Evolutionary conservation across 768 basidiomycete species (phyloP), one percentile per base, ranked within the genome.

Genomic region (Lenzites betulinus): DNA sequence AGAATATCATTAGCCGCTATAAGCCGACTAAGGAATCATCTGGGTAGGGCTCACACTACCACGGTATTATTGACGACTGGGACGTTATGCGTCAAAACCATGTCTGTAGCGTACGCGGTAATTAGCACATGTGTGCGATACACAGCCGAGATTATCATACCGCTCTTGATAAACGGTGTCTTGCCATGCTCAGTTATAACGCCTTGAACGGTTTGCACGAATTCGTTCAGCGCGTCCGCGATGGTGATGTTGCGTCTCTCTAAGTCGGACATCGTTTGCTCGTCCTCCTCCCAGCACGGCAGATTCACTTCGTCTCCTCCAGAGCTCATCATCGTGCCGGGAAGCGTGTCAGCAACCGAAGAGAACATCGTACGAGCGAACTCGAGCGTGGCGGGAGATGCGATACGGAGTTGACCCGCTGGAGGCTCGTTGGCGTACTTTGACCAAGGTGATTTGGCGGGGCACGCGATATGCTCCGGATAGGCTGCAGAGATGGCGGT

Each of bases 231-330:
- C 0, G 90, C 90, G 55, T 89, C 74, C 36, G 83, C 77, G 11
- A 95, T 67, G 0, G 85, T 89, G 68, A 75, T 75, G 4, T 80
- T 81, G 22, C 69, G 79, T 2, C 67, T 55, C n/a, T 75, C 75
- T 47, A 93, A 75, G 3, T 83, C 81, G 0, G 75, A 71, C 63
- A 86, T 83, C 0, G 89, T 89, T 62, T 77, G 72, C 1, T 76
- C 67, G 68, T 94, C 92, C 20, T 87, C 69, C 2, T 70, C 69
- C 65, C 91, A 93, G 70, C 90, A 91, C 15, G 77, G 77, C 2
- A 73, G 70, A 59, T 93, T 93, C 60, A 93, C 69, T 66, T 93
- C 92, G 63, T 94, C 93, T 0, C 93, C 93, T 0, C 93, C 93
- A 0, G 91, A 90, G 64, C 84, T 83, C 65, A 95, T 86, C 62